Base-by-base conservation (phyloP, 2,329 filamentous ascomycete species). In the Tolypocladium inflatum region DNA sequence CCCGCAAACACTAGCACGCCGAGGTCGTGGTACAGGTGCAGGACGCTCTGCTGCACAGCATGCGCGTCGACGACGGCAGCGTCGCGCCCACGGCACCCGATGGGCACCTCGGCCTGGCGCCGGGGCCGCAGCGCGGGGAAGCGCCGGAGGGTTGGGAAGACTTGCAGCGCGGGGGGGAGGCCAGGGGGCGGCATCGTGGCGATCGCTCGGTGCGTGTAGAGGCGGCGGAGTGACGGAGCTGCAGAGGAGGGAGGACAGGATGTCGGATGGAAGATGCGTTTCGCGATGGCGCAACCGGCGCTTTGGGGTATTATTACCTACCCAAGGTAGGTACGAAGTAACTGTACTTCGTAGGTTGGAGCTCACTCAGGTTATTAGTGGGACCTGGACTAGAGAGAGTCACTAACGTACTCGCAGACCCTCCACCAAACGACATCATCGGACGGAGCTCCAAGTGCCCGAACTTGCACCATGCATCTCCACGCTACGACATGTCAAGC, bases 1-100 rank as follows among this genome's bases (percentile, higher is more conserved):
- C 70, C 70, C 6, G 65, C 65, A 55, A 64, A 73, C 15, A 67
- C 64, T 21, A 73, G 45, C 2, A 70, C 65, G 3, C 71, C 71
- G 0, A 71, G 62, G 53, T 73, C 71, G 23, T 70, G 62, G 55
- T 71, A 72, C 4, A 71, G 19, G 37, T 63, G 61, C 23, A 57
- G 57, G 15, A 63, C 42, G 52, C 50, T 53, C 15, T 33, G 38
- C 43, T 53, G 51, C 4, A 45, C 13, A 8, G 35, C 50, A 17
- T 6, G 30, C 33, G 48, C 35, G 30, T 54, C 41, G 6, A 35
- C 17, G 48, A 57, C 8, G 13, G 10, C 15, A 51, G 58, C 7
- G 9, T 21, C 37, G 23, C 51, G 41, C 17, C 51, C 58, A 9
- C 17, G 37, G 54, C 45, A 56, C 15, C 63, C 63, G 33, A 62